Evolutionary conservation across 441 rosid genomes (phyloP).

Genomic region (Caryocar brasiliense): DNA sequence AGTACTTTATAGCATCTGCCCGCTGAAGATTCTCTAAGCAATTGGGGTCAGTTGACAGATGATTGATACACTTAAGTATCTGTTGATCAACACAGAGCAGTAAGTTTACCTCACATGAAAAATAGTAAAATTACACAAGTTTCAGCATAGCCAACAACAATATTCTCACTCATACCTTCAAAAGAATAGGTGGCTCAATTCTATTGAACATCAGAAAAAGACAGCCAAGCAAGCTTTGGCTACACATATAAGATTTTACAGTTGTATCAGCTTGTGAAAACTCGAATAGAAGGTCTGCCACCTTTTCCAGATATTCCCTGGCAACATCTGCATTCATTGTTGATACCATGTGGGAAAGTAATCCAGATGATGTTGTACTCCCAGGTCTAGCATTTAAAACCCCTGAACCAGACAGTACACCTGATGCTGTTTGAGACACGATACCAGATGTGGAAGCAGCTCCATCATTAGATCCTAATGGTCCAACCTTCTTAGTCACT

Average conservation of each 20-base stretch:
- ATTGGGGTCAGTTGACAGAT: slow-evolving; percentile 86
- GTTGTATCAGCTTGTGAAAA: slow-evolving; percentile 91
- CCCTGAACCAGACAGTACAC: slow-evolving; percentile 90
- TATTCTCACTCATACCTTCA: slow-evolving; percentile 47
- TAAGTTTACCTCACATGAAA: slow-evolving; percentile 6
- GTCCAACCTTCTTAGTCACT: slow-evolving; percentile 50
- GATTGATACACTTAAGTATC: slow-evolving; percentile 77
- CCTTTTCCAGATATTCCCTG: slow-evolving; percentile 84
- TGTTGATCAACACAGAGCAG: slow-evolving; percentile 20
- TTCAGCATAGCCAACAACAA: not conserved
- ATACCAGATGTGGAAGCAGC: slow-evolving; percentile 65
- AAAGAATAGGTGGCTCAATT: slow-evolving; percentile 75
- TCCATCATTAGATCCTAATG: slow-evolving; percentile 42
- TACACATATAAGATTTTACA: slow-evolving; percentile 86
- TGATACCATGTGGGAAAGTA: slow-evolving; percentile 80
- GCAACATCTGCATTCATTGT: slow-evolving; percentile 76
- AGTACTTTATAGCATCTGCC: slow-evolving; percentile 88
- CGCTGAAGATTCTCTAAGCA: slow-evolving; percentile 98
- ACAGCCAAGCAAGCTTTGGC: slow-evolving; percentile 87
- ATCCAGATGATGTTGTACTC: slow-evolving; percentile 86
- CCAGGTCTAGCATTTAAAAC: slow-evolving; percentile 88
- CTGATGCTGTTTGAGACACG: slow-evolving; percentile 87
- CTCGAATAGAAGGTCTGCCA: slow-evolving; percentile 89
- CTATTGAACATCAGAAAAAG: slow-evolving; percentile 95
- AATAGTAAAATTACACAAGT: not conserved